phyloP scores from a whole-genome alignment of 192 early-diverging fungal species.

The Jimgerdemannia lactiflua region DNA sequence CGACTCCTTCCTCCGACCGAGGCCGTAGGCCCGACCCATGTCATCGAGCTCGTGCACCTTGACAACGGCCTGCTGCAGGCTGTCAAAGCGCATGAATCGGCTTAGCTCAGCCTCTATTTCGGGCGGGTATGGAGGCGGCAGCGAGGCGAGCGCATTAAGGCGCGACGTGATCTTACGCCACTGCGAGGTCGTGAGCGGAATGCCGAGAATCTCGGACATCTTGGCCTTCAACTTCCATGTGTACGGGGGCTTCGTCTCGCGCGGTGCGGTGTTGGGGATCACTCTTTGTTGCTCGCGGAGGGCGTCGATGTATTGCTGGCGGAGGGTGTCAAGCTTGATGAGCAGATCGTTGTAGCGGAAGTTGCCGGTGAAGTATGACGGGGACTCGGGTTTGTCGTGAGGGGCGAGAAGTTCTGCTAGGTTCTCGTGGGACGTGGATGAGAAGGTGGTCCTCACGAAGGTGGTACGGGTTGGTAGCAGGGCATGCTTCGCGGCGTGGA shows the following conservation, averaged over 20 bases:
- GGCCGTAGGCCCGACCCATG: constrained; percentile 68
- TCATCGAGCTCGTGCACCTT: constrained; percentile 57
- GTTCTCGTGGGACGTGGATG: background rate
- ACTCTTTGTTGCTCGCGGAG: background rate
- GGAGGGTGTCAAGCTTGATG: constrained; percentile 59
- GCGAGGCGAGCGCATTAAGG: constrained; percentile 39
- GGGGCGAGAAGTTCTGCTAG: constrained; percentile 33
- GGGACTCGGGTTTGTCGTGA: constrained; percentile 53
- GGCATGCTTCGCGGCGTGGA: background rate
- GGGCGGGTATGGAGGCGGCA: constrained; percentile 31
- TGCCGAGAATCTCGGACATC: constrained; percentile 39
- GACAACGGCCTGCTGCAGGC: constrained; percentile 25
- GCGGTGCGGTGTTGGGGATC: background rate
- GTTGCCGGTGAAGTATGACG: constrained; percentile 90
- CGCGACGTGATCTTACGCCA: constrained; percentile 48
- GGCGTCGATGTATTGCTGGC: constrained; percentile 4
- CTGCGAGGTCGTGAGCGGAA: constrained; percentile 49
- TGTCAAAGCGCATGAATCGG: constrained; percentile 30
- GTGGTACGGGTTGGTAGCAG: background rate
- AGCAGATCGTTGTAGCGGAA: constrained; percentile 74
- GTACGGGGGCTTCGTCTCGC: background rate
- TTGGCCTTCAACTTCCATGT: constrained; percentile 37
- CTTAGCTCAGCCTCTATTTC: constrained; percentile 28
- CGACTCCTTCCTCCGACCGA: constrained; percentile 81
- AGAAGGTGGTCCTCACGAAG: background rate